A percentile compares a stretch with the other conserved stretches of the same genome.
phyloP scores from a whole-genome alignment of 805 yeast genomes.

The Komagataella pastoris region DNA sequence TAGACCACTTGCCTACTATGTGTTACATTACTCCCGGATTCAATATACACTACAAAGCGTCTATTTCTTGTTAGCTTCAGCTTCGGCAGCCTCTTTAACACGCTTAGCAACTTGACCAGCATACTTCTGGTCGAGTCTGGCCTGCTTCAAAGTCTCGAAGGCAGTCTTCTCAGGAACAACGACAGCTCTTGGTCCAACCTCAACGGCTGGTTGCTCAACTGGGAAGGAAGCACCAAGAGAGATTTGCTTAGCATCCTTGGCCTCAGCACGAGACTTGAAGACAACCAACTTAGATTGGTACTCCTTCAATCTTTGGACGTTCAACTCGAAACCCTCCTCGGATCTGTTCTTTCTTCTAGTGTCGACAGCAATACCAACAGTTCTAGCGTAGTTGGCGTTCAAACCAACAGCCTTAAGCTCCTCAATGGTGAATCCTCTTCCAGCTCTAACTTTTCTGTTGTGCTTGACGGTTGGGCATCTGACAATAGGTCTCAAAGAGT shows the following conservation, averaged over 20 bases:
- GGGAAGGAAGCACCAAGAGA: slow-evolving; percentile 77
- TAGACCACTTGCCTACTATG: neutral
- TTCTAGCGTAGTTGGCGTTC: slow-evolving; percentile 90
- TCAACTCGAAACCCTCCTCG: slow-evolving; percentile 85
- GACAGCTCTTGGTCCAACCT: slow-evolving; percentile 81
- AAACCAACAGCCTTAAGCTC: slow-evolving; percentile 98
- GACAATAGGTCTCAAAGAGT: slow-evolving; percentile 91
- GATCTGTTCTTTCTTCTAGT: slow-evolving; percentile 99
- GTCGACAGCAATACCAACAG: slow-evolving; percentile 97
- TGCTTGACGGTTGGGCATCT: slow-evolving; percentile 98
- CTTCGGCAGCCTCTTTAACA: slow-evolving; percentile 94
- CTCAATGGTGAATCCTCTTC: slow-evolving; percentile 97
- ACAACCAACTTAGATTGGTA: slow-evolving; percentile 92
- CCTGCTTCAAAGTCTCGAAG: slow-evolving; percentile 89
- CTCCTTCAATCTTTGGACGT: slow-evolving; percentile 93
- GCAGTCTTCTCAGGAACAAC: slow-evolving; percentile 60
- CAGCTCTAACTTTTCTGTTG: slow-evolving; percentile 99
- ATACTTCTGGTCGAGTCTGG: slow-evolving; percentile 89
- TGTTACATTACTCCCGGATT: neutral
- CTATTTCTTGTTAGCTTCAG: slow-evolving; percentile 98
- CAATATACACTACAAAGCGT: neutral
- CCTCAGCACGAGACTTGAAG: slow-evolving; percentile 79
- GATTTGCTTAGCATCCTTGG: slow-evolving; percentile 71
- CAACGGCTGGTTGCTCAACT: slow-evolving; percentile 65
- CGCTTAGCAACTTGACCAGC: slow-evolving; percentile 96